Evolutionary conservation across 1,284 basidiomycete genomes (phyloP).

Genomic region (Tilletia walkeri): DNA sequence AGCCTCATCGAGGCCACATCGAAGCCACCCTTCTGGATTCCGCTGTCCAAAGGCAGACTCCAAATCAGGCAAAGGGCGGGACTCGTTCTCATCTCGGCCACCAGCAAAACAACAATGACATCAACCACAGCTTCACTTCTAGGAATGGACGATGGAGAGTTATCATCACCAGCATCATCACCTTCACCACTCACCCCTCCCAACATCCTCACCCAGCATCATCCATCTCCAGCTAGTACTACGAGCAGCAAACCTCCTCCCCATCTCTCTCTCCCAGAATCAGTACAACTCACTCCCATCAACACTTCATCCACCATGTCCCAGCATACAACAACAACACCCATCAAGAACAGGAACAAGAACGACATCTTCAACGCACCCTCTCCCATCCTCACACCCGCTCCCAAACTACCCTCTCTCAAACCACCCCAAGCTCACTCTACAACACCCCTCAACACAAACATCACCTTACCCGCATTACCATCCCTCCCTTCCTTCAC

Average conservation of each 20-base stretch:
- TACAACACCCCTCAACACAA: slow-evolving; percentile 27
- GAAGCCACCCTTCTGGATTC: no score
- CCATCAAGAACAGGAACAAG: slow-evolving; percentile 24
- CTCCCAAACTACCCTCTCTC: slow-evolving; percentile 9
- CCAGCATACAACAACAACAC: background rate
- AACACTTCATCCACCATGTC: background rate
- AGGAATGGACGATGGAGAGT: background rate
- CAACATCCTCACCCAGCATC: background rate
- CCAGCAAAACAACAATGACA: background rate
- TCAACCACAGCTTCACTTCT: background rate
- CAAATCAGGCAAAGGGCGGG: no score
- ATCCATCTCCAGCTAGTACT: background rate
- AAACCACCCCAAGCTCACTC: slow-evolving; percentile 17
- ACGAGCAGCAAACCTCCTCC: background rate
- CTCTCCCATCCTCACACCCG: slow-evolving; percentile 24
- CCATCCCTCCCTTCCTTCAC: slow-evolving; percentile 27
- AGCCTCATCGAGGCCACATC: no score
- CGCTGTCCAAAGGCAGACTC: no score
- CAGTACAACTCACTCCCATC: background rate
- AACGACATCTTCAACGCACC: slow-evolving; percentile 46
- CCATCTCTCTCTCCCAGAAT: background rate
- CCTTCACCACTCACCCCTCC: background rate
- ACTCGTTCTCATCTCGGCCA: background rate
- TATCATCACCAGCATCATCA: slow-evolving; percentile 3
- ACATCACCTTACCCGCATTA: slow-evolving; percentile 9